Evolutionary conservation across 768 basidiomycete genomes (phyloP), one percentile per base, ranked within the genome.

Genomic region (Suillus lakei): DNA sequence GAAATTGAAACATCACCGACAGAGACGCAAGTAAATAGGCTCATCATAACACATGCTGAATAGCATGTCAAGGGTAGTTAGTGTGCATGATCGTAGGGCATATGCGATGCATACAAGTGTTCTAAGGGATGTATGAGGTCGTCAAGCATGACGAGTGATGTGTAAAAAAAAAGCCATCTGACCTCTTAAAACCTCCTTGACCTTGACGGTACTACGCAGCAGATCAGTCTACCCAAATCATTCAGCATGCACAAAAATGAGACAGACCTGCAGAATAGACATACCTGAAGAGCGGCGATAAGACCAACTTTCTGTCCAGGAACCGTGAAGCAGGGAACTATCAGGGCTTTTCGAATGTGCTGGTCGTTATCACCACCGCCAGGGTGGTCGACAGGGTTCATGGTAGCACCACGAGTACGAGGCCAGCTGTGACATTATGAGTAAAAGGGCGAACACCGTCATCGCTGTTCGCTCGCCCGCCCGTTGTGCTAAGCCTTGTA

Each of bases 361-460:
- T 94, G 93, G 77, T 98, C 96, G 85, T 98, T 98, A 91, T 96
- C 96, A 91, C 97, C 97, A 90, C 98, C 97, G 80, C 98, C 96
- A 83, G 95, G 95, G 84, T 97, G 94, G 85, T 96, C 92, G 46
- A 95, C 92, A 71, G 93, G 93, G 82, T 96, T 96, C 97, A 99
- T 98, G 74, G 97, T 97, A 80, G 99, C 97, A 96, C 97, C 97
- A 92, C 97, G 96, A 88, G 93, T 95, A 83, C 93, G 92, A 72
- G 93, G 93, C 93, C 93, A 95, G 90, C 91, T 94, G 73, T 2
- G 71, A 64, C 12, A 60, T 68, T 16, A 63, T 61, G 8, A 38
- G 16, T 28, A 62, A 5, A 26, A 23, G 39, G 9, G 44, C 46
- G n/a, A 43, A 44, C 38, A 23, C 39, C 44, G 34, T 34, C 34